These are phyloP conservation scores for Hypoxylon intermedium DNA, from an alignment of 495 filamentous ascomycete species.

Conservation along the genomic window DNA sequence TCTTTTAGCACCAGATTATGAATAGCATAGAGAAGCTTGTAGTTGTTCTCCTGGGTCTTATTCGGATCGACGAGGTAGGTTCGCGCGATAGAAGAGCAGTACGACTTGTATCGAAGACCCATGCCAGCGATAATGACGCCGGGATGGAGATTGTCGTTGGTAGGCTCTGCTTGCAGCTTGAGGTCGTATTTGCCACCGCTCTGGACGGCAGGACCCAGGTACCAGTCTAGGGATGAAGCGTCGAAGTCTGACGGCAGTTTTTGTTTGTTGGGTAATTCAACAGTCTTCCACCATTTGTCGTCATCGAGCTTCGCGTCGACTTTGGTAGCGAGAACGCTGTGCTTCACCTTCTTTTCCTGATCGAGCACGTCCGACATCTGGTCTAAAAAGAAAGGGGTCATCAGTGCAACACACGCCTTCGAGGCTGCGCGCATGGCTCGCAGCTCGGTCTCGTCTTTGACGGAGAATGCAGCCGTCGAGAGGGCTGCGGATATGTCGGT, in stretches of 20 bases:
- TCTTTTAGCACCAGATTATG: slow-evolving; percentile 89
- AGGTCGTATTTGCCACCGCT: slow-evolving; percentile 96
- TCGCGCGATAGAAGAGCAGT: slow-evolving; percentile 85
- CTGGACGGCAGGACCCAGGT: slow-evolving; percentile 87
- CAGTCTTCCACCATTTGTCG: slow-evolving; percentile 85
- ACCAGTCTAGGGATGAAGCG: slow-evolving; percentile 90
- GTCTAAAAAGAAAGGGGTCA: slow-evolving; percentile 94
- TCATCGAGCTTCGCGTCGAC: slow-evolving; percentile 92
- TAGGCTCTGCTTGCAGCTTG: slow-evolving; percentile 73
- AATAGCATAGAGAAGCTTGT: slow-evolving; percentile 86
- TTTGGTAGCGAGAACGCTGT: slow-evolving; percentile 80
- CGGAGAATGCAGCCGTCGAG: slow-evolving; percentile 82
- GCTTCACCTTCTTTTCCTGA: slow-evolving; percentile 93
- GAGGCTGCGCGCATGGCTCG: slow-evolving; percentile 92
- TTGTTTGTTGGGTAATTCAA: slow-evolving; percentile 67
- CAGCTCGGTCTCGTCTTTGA: slow-evolving; percentile 95
- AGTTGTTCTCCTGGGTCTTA: slow-evolving; percentile 90
- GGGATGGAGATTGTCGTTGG: slow-evolving; percentile 85
- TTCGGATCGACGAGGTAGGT: slow-evolving; percentile 97
- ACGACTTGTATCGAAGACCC: slow-evolving; percentile 92
- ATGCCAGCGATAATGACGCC: slow-evolving; percentile 92
- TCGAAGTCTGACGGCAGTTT: slow-evolving; percentile 90
- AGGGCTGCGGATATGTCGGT: slow-evolving; percentile 84
- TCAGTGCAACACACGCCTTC: slow-evolving; percentile 86
- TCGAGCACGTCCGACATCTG: slow-evolving; percentile 96